Evolutionary conservation across 2,329 filamentous ascomycete genomes (phyloP), one percentile per base, ranked within the genome.

Genomic region (Pleoardoris graminearum): DNA sequence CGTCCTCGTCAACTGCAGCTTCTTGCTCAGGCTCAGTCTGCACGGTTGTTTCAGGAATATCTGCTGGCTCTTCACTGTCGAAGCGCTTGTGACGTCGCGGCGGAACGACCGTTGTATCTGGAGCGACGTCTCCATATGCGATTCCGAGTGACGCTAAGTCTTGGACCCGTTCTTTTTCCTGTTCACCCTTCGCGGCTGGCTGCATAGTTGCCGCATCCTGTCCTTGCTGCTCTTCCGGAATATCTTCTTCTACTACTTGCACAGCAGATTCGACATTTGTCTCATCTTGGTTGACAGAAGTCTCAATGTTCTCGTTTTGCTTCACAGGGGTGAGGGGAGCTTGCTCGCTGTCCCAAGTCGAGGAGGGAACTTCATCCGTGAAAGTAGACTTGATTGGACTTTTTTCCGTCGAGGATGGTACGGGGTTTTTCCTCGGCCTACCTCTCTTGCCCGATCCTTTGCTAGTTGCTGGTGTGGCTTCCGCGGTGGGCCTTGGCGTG

Each of bases 11-110:
- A 19, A 57, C 44, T 14, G 48, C 48, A 14, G 47, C 22, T 56
- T 56, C 25, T 51, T 53, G 43, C 17, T 46, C 16, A 51, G 55
- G 33, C 53, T 55, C 44, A 59, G 54, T n/a, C 48, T 47, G 53
- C 56, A 60, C 22, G 46, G 41, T 23, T 23, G 32, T 14, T 50
- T 38, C 16, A 48, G 25, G 17, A 11, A 51, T 35, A 3, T 58
- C 48, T 4, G 42, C 44, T 16, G 69, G 70, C 32, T 73, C 71
- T 53, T 73, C 71, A 55, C 69, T 72, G 43, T 60, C 67, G 50
- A 75, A 74, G 21, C 70, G 69, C 37, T 65, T 62, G 38, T 69
- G 69, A 3, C 46, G 54, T 66, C 67, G 37, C 61, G 58, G 43
- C 1, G 58, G 35, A 21, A 55, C 54, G 16, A 59, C 36, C 7